Evolutionary conservation across 2,329 filamentous ascomycete species (phyloP).

Genomic region (Botrytis galanthina): DNA sequence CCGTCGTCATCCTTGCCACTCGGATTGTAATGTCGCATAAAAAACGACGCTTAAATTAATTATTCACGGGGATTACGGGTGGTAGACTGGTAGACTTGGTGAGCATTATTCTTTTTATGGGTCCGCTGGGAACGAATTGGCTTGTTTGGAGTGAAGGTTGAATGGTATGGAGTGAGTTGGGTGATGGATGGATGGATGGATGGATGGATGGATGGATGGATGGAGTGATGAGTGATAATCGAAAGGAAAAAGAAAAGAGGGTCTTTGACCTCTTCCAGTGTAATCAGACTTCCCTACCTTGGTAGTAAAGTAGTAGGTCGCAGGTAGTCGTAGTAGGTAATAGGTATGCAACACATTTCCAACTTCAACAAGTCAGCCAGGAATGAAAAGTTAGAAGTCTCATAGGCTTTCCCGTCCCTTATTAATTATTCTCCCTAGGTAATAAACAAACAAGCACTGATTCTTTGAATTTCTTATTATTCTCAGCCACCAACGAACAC

Average conservation of each 20-base stretch:
- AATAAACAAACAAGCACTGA: neutral
- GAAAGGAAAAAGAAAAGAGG: neutral
- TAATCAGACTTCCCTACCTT: neutral
- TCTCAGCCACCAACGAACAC: conserved; percentile 16
- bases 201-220: neutral
- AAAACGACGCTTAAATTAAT: conserved; percentile 11
- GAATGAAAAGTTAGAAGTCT: neutral
- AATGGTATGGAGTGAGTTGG: neutral
- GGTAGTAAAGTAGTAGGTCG: too few species aligned
- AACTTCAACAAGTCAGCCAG: neutral
- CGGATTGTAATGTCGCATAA: conserved; percentile 1
- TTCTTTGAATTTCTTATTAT: neutral
- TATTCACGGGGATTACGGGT: conserved; percentile 11
- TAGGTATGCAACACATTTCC: neutral
- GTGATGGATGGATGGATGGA: neutral
- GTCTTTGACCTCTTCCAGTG: neutral
- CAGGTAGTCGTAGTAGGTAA: neutral
- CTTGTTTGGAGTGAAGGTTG: neutral
- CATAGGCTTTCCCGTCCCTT: neutral
- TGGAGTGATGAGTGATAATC: neutral
- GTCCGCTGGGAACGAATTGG: neutral
- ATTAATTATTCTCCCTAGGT: neutral
- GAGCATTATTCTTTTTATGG: conserved; percentile 1
- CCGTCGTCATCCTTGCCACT: conserved; percentile 6
- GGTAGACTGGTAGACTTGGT: neutral